These are phyloP conservation scores for Barnettozyma wickerhamii DNA, from an alignment of 805 yeast species.

Conservation along the genomic window DNA sequence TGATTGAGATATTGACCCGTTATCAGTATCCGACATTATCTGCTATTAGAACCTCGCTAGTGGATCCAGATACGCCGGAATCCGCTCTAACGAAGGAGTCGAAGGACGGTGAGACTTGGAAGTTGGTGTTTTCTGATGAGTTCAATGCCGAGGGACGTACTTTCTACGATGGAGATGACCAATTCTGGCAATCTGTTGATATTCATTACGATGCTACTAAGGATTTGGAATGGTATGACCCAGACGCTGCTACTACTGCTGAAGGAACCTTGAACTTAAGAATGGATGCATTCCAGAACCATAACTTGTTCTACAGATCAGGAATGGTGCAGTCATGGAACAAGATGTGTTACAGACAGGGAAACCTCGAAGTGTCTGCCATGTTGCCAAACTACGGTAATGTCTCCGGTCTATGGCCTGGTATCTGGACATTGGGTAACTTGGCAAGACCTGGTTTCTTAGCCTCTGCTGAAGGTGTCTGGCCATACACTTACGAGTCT, in stretches of 20 bases:
- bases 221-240: slow-evolving; percentile 50
- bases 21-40: slow-evolving; percentile 54
- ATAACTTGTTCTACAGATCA: slow-evolving; percentile 40
- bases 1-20: slow-evolving; percentile 38
- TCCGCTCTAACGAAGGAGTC: slow-evolving; percentile 35
- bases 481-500: slow-evolving; percentile 45
- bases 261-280: slow-evolving; percentile 37
- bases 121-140: slow-evolving; percentile 44
- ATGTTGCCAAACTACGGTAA: slow-evolving; percentile 39
- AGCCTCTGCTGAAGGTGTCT: slow-evolving; percentile 44
- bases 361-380: slow-evolving; percentile 38
- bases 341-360: slow-evolving; percentile 39
- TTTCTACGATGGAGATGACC: slow-evolving; percentile 44
- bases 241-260: slow-evolving; percentile 40
- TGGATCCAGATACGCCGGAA: slow-evolving; percentile 71
- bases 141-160: slow-evolving; percentile 45
- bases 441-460: slow-evolving; percentile 46
- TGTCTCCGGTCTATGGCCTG: slow-evolving; percentile 46
- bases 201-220: slow-evolving; percentile 43
- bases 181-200: slow-evolving; percentile 42
- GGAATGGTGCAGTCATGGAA: slow-evolving; percentile 49
- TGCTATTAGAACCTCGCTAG: slow-evolving; percentile 46
- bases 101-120: slow-evolving; percentile 35
- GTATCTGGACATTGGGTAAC: slow-evolving; percentile 47
- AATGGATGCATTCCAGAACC: slow-evolving; percentile 40